These are phyloP conservation scores for Inga leiocalycina DNA, from an alignment of 306 rosid species.

Conservation along the genomic window DNA sequence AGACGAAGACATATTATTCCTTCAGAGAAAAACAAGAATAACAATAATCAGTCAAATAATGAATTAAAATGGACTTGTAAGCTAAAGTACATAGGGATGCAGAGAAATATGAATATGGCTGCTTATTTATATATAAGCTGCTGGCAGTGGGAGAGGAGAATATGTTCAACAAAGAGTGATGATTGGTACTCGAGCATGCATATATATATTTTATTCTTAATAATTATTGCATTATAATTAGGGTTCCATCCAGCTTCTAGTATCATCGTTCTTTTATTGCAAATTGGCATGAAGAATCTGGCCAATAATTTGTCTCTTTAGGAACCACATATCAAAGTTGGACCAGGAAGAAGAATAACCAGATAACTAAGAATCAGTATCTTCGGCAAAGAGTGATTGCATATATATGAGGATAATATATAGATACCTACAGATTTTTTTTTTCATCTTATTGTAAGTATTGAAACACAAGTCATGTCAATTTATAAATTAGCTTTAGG, in stretches of 20 bases:
- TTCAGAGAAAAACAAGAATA: background rate
- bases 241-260: background rate
- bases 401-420: background rate
- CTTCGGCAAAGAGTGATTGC: background rate
- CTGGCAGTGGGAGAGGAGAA: background rate
- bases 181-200: background rate
- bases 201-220: background rate
- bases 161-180: background rate
- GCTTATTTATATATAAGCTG: constrained; percentile 44
- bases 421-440: background rate
- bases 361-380: constrained; percentile 40
- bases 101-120: constrained; percentile 32
- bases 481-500: constrained; percentile 23
- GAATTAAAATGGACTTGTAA: background rate
- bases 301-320: constrained; percentile 41
- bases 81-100: background rate
- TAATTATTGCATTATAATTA: background rate
- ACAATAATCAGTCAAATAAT: background rate
- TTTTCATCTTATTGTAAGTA: background rate
- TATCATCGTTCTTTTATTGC: background rate
- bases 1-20: constrained; percentile 50
- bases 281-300: background rate
- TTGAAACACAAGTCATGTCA: constrained; percentile 4
- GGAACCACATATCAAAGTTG: constrained; percentile 42
- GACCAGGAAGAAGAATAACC: constrained; percentile 32